Conservation (phyloP, 2,329 filamentous ascomycete genomes). For the Chaetomium sp. region DNA sequence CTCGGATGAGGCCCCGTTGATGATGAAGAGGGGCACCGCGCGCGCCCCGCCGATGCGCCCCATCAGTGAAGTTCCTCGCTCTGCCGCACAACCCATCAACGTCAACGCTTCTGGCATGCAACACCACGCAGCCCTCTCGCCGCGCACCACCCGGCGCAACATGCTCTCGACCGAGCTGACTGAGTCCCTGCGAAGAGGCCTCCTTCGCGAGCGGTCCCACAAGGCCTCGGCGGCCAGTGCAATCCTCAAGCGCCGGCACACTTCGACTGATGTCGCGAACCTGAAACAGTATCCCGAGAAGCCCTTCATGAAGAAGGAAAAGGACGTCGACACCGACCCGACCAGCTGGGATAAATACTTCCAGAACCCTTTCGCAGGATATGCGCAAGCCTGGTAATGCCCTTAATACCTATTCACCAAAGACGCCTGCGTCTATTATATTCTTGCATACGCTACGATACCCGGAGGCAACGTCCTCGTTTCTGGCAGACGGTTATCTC, state of each 20-base stretch:
- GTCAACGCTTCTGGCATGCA: conserved; percentile 65
- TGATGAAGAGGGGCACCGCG: conserved; percentile 63
- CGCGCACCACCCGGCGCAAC: conserved; percentile 86
- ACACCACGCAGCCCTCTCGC: conserved; percentile 79
- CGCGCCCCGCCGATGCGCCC: conserved; percentile 53
- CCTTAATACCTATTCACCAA: conserved; percentile 15
- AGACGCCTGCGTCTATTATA: not conserved
- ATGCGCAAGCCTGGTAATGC: conserved; percentile 78
- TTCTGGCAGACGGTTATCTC: conserved; percentile 30
- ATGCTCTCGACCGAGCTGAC: conserved; percentile 96
- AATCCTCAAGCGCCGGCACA: conserved; percentile 85
- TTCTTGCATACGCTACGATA: conserved; percentile 30
- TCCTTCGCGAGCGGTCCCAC: conserved; percentile 94
- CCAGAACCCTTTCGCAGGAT: conserved; percentile 74
- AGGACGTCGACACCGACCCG: conserved; percentile 64
- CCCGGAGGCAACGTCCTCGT: conserved; percentile 27
- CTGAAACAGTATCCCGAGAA: conserved; percentile 78
- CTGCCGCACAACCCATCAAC: conserved; percentile 75
- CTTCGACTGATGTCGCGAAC: conserved; percentile 87
- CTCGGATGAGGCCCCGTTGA: conserved; percentile 63
- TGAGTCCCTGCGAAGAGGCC: conserved; percentile 85
- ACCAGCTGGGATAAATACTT: conserved; percentile 86
- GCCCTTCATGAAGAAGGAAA: conserved; percentile 54
- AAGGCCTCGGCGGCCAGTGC: conserved; percentile 88
- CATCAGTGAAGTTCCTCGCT: conserved; percentile 66